A percentile compares a stretch with the other conserved stretches of the same genome.
phyloP scores from a whole-genome alignment of 495 filamentous ascomycete genomes.

The Ascodesmis nigricans region DNA sequence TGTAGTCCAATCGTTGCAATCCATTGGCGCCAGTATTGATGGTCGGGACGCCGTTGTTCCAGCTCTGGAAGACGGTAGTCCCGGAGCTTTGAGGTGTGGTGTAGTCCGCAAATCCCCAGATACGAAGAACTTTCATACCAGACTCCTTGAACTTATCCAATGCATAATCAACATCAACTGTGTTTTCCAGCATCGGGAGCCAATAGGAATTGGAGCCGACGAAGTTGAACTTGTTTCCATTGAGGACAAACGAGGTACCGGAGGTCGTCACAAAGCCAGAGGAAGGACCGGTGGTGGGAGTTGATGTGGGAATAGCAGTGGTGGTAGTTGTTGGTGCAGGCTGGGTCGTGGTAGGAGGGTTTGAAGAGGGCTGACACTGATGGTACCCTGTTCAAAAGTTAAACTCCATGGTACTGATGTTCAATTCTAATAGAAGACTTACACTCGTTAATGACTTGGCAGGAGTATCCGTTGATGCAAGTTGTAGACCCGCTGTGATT shows the following conservation, averaged over 20 bases:
- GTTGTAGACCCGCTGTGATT: neutral
- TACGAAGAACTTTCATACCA: constrained; percentile 43
- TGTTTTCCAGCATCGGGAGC: constrained; percentile 44
- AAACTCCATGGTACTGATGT: too few species aligned
- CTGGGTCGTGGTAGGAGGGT: neutral
- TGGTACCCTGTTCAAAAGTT: too few species aligned
- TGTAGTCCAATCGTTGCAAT: constrained; percentile 44
- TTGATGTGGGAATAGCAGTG: neutral
- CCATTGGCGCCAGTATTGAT: constrained; percentile 49
- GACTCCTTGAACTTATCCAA: constrained; percentile 29
- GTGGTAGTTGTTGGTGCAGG: too few species aligned
- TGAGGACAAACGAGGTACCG: neutral
- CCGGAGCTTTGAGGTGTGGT: constrained; percentile 17
- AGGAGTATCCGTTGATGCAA: neutral
- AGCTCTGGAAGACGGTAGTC: constrained; percentile 37
- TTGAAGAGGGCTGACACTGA: neutral
- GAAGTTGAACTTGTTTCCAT: constrained; percentile 24
- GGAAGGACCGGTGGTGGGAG: neutral
- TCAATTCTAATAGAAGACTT: too few species aligned
- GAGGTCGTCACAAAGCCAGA: neutral
- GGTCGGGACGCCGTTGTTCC: constrained; percentile 29
- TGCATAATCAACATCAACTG: constrained; percentile 38
- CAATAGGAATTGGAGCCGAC: constrained; percentile 57
- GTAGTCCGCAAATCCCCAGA: constrained; percentile 52
- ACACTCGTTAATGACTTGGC: neutral